phyloP scores from a whole-genome alignment of 257 asterid genomes.

The Ajuga chamaepitys region DNA sequence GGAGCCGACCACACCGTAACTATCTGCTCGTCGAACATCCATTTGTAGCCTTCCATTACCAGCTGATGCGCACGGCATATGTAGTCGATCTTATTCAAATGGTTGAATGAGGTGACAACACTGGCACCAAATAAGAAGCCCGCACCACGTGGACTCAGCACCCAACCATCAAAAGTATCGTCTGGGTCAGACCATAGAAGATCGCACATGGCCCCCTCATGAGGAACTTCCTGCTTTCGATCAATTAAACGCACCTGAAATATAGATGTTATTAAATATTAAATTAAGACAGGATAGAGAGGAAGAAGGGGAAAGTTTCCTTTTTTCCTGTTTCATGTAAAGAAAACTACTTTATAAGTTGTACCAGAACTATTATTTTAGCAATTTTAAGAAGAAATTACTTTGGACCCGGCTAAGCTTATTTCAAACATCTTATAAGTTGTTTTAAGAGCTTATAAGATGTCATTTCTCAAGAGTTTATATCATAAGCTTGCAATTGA shows the following conservation, averaged over 20 bases:
- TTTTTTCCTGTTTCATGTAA: background rate
- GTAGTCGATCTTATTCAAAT: constrained; percentile 72
- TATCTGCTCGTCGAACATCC: constrained; percentile 93
- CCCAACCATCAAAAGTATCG: constrained; percentile 96
- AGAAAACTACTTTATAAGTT: too few species aligned
- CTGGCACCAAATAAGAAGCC: constrained; percentile 94
- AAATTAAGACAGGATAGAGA: background rate
- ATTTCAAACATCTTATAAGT: too few species aligned
- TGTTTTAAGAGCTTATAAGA: too few species aligned
- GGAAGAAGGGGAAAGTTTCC: background rate
- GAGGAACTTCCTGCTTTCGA: constrained; percentile 98
- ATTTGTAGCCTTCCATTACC: constrained; percentile 97
- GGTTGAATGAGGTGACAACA: constrained; percentile 78
- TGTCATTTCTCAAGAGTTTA: too few species aligned
- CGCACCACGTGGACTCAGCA: constrained; percentile 98
- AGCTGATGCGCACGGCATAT: constrained; percentile 98
- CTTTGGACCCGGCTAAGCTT: too few species aligned
- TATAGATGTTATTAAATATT: constrained; percentile 11
- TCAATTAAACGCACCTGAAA: constrained; percentile 84
- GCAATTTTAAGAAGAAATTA: too few species aligned
- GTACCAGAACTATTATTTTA: too few species aligned
- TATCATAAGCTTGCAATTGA: too few species aligned
- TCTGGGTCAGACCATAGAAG: constrained; percentile 99
- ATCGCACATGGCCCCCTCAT: constrained; percentile 98
- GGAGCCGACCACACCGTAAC: constrained; percentile 99